Conservation (phyloP, 2,329 filamentous ascomycete species). For the Diaporthe sp. region DNA sequence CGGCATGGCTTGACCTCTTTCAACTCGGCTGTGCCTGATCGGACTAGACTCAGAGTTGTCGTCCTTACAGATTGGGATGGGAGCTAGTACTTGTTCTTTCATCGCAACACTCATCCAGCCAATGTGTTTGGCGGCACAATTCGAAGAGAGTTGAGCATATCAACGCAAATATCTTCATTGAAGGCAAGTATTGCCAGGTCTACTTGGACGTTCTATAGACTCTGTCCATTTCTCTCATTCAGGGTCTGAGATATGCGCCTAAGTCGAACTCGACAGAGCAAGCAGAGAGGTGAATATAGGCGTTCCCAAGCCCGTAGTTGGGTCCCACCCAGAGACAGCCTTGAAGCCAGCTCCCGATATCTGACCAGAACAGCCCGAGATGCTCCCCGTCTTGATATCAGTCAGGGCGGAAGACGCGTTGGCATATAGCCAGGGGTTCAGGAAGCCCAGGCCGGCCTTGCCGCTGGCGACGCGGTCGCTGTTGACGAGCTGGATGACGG, state of each 20-base stretch:
- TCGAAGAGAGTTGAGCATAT: neutral
- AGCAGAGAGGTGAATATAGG: slow-evolving; percentile 39
- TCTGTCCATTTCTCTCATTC: too few species aligned
- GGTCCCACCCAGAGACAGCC: slow-evolving; percentile 40
- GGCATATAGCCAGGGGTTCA: slow-evolving; percentile 51
- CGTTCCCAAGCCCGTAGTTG: slow-evolving; percentile 39
- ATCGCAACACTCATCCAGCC: neutral
- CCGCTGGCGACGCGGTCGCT: slow-evolving; percentile 61
- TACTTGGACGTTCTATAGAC: neutral
- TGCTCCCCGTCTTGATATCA: slow-evolving; percentile 42
- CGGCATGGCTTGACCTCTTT: neutral
- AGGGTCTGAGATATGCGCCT: neutral
- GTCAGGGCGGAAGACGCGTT: slow-evolving; percentile 43
- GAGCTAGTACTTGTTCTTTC: too few species aligned
- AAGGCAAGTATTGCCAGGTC: neutral
- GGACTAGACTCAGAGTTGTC: neutral
- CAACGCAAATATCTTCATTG: neutral
- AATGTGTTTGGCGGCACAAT: too few species aligned
- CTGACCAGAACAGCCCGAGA: slow-evolving; percentile 20
- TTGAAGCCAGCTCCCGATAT: slow-evolving; percentile 39
- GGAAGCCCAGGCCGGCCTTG: slow-evolving; percentile 57
- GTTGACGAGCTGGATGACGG: slow-evolving; percentile 67
- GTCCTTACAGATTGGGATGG: too few species aligned
- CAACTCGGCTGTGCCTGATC: neutral
- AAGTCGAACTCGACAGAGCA: slow-evolving; percentile 33